Base-by-base conservation (phyloP, 2,329 filamentous ascomycete species). In the Cladosporium sphaerospermum region DNA sequence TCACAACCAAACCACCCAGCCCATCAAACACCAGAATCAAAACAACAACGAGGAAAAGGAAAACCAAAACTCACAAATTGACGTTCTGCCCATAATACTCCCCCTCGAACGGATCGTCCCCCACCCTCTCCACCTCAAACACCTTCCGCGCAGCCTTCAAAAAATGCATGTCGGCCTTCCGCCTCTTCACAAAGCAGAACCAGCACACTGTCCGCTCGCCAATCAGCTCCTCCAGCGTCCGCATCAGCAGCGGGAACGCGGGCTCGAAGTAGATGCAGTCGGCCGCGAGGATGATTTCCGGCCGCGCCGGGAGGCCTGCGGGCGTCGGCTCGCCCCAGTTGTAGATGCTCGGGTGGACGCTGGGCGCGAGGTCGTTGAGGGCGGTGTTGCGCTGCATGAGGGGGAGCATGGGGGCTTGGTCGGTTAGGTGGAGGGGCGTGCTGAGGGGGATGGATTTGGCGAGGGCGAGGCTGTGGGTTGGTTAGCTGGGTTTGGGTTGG, bases 231-330 rank as follows among this genome's bases (percentile, higher is more conserved):
- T 80, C 75, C 59, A 97, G 73, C 5, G 92, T 97, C 58, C 83
- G 74, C 65, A 93, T 79, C 44, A 99, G 78, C 33, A 96, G 76
- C 31, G 92, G 91, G 66, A 97, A 97, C 1, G 93, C 89, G 2
- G 92, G 90, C 71, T 97, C 93, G 69, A 95, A 95, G 75, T 97
- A 99, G 45, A 96, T 90, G 71, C 92, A 97, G 70, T 97, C 93
- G 39, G 91, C 92, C 3, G 93, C 93, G n/a, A 97, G 79, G 53
- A 99, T 84, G 52, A 96, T 77, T 63, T 91, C 83, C 14, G 90
- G 89, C 57, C 80, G 80, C 61, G 77, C 75, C 52, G 76, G 70
- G 47, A 75, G 57, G 53, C 61, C 50, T 54, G 70, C 52, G 56
- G 72, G 67, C 32, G 68, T 64, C 13, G 73, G 63, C 32, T 71